phyloP scores from a whole-genome alignment of 2,329 filamentous ascomycete species.

The Xylariaceae sp. region DNA sequence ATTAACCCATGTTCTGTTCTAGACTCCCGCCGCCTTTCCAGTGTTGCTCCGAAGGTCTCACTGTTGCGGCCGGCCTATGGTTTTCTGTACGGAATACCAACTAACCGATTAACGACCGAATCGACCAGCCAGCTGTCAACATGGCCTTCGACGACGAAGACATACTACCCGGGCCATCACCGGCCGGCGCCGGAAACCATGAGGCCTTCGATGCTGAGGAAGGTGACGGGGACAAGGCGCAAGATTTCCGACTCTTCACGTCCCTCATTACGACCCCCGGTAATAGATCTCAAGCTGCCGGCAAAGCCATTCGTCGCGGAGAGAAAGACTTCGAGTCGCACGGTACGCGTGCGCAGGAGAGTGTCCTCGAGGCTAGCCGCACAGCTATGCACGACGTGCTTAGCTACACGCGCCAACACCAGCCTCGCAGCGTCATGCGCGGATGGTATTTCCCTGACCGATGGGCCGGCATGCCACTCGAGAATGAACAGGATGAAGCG shows the following conservation, averaged over 20 bases:
- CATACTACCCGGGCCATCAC: slow-evolving; percentile 9
- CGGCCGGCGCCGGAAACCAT: slow-evolving; percentile 15
- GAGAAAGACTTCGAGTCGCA: slow-evolving; percentile 98
- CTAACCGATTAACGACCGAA: not conserved
- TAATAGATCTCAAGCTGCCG: slow-evolving; percentile 30
- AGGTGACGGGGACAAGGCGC: slow-evolving; percentile 38
- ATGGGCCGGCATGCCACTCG: slow-evolving; percentile 34
- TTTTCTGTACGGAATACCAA: too few species aligned
- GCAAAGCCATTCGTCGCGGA: slow-evolving; percentile 75
- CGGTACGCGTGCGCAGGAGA: slow-evolving; percentile 74
- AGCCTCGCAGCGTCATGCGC: slow-evolving; percentile 57
- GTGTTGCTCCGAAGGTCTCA: too few species aligned
- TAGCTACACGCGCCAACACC: slow-evolving; percentile 68
- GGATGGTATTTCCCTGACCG: slow-evolving; percentile 69
- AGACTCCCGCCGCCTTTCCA: too few species aligned
- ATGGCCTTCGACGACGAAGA: slow-evolving; percentile 29
- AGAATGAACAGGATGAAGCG: slow-evolving; percentile 14
- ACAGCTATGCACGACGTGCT: slow-evolving; percentile 86
- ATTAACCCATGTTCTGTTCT: too few species aligned
- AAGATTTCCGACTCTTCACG: slow-evolving; percentile 75
- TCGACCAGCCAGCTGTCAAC: not conserved
- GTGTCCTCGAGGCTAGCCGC: slow-evolving; percentile 72
- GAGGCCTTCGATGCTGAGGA: slow-evolving; percentile 19
- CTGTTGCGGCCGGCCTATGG: too few species aligned
- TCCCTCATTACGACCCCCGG: slow-evolving; percentile 40